phyloP scores from a whole-genome alignment of 371 early-diverging fungal genomes.

The Batkoa obscura region DNA sequence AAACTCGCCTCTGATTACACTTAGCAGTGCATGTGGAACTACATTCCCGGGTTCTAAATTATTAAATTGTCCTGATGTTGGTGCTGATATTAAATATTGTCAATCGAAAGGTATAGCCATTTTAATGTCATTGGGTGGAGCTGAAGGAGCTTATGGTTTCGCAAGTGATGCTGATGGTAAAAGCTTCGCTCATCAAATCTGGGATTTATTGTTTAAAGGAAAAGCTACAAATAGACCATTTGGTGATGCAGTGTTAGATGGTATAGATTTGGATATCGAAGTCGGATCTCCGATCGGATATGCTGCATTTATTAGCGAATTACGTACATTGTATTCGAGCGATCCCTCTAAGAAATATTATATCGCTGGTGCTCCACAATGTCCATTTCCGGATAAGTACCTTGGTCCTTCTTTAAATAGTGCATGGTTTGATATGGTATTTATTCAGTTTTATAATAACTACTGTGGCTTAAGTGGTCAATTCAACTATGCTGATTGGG shows the following conservation, averaged over 20 bases:
- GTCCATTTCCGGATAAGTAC: conserved; percentile 33
- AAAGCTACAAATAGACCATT: conserved; percentile 30
- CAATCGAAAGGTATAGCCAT: conserved; percentile 38
- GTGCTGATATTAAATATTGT: conserved; percentile 34
- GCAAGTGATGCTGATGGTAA: conserved; percentile 19
- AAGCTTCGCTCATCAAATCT: conserved; percentile 32
- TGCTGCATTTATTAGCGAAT: conserved; percentile 17
- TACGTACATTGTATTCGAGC: conserved; percentile 16
- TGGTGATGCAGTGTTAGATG: conserved; percentile 33
- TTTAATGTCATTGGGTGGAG: conserved; percentile 45
- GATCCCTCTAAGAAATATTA: conserved; percentile 19
- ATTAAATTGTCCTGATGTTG: conserved; percentile 33
- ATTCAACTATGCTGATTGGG: conserved; percentile 41
- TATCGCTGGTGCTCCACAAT: conserved; percentile 52
- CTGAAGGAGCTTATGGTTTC: conserved; percentile 37
- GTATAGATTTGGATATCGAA: conserved; percentile 53
- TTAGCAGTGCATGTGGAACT: conserved; percentile 34
- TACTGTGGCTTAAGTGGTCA: conserved; percentile 21
- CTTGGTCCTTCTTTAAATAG: conserved; percentile 10
- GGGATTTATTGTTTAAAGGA: conserved; percentile 38
- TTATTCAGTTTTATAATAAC: conserved; percentile 57
- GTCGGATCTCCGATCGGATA: conserved; percentile 33
- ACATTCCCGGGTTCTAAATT: conserved; percentile 11
- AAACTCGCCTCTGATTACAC: conserved; percentile 23
- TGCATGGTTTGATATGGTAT: conserved; percentile 22